phyloP scores from a whole-genome alignment of 768 basidiomycete species.

The Mycena leptocephala region DNA sequence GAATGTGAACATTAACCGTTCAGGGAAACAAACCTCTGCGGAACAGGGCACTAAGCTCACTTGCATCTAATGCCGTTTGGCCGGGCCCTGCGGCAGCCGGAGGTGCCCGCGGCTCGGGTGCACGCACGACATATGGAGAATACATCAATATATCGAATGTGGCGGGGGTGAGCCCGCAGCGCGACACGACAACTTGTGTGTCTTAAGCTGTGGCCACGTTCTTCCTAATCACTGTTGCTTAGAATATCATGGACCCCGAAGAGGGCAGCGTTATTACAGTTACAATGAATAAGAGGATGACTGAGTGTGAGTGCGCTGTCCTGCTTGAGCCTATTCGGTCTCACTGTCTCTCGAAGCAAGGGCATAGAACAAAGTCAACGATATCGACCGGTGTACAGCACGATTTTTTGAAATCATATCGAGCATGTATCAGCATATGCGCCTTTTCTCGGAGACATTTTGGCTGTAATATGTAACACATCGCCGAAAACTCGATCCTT shows the following conservation, averaged over 20 bases:
- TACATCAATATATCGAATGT: constrained; percentile 76
- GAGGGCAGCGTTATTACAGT: constrained; percentile 48
- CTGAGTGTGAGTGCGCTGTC: neutral
- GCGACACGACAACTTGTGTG: constrained; percentile 80
- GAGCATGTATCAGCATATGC: too few relatives aligned
- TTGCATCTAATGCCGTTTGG: constrained; percentile 87
- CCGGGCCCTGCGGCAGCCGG: constrained; percentile 39
- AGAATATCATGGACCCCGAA: constrained; percentile 60
- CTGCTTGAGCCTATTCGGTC: too few relatives aligned
- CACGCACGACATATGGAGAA: constrained; percentile 49
- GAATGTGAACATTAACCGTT: neutral
- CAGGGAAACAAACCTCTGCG: constrained; percentile 53
- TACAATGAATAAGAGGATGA: constrained; percentile 23
- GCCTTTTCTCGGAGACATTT: too few relatives aligned
- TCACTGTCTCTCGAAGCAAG: too few relatives aligned
- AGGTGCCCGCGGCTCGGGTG: constrained; percentile 35
- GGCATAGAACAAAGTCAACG: too few relatives aligned
- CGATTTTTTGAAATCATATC: too few relatives aligned
- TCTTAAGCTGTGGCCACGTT: neutral
- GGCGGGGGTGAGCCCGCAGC: constrained; percentile 71
- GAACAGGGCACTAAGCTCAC: constrained; percentile 65
- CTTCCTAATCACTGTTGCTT: constrained; percentile 10
- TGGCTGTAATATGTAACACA: too few relatives aligned
- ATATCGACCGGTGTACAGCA: too few relatives aligned
- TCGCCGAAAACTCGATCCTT: too few relatives aligned